Conservation (phyloP, 345 rosid species). For the Hibiscus mutabilis region DNA sequence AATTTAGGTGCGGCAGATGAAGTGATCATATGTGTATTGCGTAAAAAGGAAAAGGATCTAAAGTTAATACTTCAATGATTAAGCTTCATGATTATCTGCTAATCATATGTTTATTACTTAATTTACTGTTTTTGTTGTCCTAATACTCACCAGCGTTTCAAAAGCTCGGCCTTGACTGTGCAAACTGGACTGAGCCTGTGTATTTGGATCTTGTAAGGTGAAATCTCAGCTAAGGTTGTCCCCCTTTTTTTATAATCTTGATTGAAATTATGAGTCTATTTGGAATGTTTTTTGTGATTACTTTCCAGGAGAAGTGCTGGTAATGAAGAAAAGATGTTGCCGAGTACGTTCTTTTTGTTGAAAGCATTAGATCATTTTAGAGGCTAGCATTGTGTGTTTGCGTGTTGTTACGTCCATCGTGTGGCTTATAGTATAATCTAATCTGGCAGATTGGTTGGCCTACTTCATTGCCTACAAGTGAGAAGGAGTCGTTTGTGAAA, state of each 20-base stretch:
- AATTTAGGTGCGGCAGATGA: constrained; percentile 51
- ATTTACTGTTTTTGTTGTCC: neutral
- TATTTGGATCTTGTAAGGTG: constrained; percentile 76
- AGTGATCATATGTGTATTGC: constrained; percentile 11
- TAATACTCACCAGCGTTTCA: constrained; percentile 51
- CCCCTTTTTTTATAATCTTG: neutral
- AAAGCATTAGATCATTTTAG: constrained; percentile 1
- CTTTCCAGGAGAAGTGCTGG: constrained; percentile 64
- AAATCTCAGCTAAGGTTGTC: neutral
- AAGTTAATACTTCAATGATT: constrained; percentile 7
- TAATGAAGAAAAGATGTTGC: constrained; percentile 87
- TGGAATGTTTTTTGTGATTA: constrained; percentile 9
- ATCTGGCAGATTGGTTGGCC: constrained; percentile 91
- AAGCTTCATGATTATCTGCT: constrained; percentile 4
- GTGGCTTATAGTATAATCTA: neutral
- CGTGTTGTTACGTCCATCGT: constrained; percentile 3
- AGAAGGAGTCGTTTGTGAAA: constrained; percentile 62
- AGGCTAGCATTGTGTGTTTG: neutral
- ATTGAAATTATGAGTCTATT: neutral
- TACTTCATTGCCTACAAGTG: constrained; percentile 78
- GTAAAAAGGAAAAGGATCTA: constrained; percentile 8
- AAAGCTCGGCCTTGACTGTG: constrained; percentile 96
- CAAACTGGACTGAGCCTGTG: constrained; percentile 85
- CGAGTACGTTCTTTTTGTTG: constrained; percentile 32
- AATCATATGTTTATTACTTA: constrained; percentile 10